Conservation (phyloP, 805 yeast genomes). For the Kazachstania taianensis region DNA sequence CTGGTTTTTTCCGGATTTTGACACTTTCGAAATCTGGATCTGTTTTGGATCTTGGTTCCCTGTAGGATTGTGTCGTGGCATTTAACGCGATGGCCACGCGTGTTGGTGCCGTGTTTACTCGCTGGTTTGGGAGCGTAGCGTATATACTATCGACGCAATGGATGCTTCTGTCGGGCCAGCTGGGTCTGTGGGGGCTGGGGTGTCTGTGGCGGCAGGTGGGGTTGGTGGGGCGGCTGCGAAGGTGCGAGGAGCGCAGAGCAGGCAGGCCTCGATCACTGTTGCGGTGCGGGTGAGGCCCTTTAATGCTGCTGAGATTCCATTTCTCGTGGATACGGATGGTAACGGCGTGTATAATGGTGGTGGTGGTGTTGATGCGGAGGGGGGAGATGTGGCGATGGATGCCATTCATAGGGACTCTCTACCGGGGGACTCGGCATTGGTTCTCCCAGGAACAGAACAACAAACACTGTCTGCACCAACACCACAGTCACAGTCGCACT, state of each 20-base stretch:
- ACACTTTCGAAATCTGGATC: no score
- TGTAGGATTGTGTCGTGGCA: no score
- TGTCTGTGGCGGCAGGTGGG: background rate
- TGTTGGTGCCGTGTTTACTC: no score
- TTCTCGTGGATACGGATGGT: constrained; percentile 27
- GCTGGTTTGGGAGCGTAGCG: no score
- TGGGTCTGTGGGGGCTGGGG: background rate
- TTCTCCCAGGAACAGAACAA: constrained; percentile 10
- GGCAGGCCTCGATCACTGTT: constrained; percentile 56
- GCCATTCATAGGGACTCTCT: constrained; percentile 1
- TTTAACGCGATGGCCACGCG: no score
- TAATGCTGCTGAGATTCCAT: constrained; percentile 45
- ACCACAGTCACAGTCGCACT: background rate
- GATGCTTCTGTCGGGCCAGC: no score
- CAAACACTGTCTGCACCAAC: no score
- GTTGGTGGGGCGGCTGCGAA: background rate
- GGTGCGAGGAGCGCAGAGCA: background rate
- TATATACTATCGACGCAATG: no score
- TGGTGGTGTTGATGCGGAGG: background rate
- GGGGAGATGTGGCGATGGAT: background rate
- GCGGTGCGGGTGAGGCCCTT: constrained; percentile 82
- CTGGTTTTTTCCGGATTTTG: no score
- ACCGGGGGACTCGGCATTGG: constrained; percentile 12
- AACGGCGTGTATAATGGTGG: background rate
- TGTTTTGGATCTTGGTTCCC: no score